Base-by-base conservation (phyloP, 1,284 basidiomycete species). In the Polyporus tsugae region DNA sequence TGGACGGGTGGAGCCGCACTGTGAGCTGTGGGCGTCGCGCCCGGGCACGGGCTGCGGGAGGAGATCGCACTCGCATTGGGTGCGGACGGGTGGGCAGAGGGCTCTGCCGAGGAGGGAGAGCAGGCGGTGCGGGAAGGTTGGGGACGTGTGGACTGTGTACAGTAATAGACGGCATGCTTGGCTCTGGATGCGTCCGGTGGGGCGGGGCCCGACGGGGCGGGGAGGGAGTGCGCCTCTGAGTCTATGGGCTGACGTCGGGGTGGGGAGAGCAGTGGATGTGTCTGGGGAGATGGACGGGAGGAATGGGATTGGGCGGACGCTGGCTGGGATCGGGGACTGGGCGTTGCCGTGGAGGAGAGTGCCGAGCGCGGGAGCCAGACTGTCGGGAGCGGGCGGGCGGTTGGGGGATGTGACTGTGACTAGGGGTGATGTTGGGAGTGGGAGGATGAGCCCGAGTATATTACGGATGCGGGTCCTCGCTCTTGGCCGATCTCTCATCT, bases 401-500 rank as follows among this genome's bases (percentile, higher is more conserved):
- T 29, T 11, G 3, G 39, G 39, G 29, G n/a, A 1, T 29, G 22
- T 25, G 49, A 52, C 53, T 17, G 52, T 35, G 52, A 29, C 62
- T 25, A 33, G 39, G 36, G 62, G 36, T 60, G 63, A 65, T 66
- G 63, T 63, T 64, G 60, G 60, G 58, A 63, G 65, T 57, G 66
- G 66, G 60, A 55, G 52, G 52, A 25, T 22, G 44, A 11, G 22
- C 46, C 22, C 59, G 68, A 41, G 52, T 72, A 72, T 72, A 72
- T 70, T 72, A 72, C 65, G 65, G 61, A 68, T 63, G 60, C 55
- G 55, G 59, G 59, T 53, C 60, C 46, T 63, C 66, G 62, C 58
- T 39, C 62, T 62, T 55, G 68, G 64, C 71, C 65, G 71, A 72
- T 72, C 71, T 68, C 63, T 42, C 69, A 68, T 69, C 67, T 67